phyloP scores from a whole-genome alignment of 148 eudicot species.

The Rhododendron henanense region DNA sequence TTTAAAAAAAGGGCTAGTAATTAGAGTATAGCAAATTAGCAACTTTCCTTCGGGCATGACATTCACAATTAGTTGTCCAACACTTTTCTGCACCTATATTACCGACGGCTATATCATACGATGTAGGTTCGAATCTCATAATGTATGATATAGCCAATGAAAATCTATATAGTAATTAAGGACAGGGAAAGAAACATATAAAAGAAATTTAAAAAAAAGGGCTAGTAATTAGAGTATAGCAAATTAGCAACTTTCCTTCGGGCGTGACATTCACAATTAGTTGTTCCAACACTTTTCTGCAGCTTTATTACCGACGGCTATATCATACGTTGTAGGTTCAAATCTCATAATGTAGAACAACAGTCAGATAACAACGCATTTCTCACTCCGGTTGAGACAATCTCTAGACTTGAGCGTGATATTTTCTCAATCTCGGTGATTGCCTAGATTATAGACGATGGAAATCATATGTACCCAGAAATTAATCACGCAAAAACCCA shows the following conservation, averaged over 20 bases:
- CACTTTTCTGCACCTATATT: neutral
- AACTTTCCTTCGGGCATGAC: neutral
- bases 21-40: neutral
- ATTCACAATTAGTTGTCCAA: neutral
- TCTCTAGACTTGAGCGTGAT: too few species aligned
- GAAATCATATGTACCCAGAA: too few species aligned
- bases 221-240: neutral
- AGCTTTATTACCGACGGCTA: neutral
- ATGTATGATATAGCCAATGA: too few species aligned
- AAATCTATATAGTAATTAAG: slow-evolving; percentile 14
- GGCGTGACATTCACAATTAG: neutral
- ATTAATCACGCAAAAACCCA: neutral
- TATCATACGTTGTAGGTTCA: neutral
- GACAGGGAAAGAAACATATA: slow-evolving; percentile 11
- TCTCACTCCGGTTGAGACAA: neutral
- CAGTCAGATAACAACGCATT: too few species aligned
- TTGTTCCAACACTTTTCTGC: neutral
- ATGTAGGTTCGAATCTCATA: neutral
- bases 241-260: neutral
- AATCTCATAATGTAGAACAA: too few species aligned
- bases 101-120: neutral
- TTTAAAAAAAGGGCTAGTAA: neutral
- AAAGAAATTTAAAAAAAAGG: neutral
- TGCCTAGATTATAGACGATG: neutral
- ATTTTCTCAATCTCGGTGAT: neutral